Evolutionary conservation across 306 rosid species (phyloP), one percentile per base, ranked within the genome.

Genomic region (Sophora flavescens): DNA sequence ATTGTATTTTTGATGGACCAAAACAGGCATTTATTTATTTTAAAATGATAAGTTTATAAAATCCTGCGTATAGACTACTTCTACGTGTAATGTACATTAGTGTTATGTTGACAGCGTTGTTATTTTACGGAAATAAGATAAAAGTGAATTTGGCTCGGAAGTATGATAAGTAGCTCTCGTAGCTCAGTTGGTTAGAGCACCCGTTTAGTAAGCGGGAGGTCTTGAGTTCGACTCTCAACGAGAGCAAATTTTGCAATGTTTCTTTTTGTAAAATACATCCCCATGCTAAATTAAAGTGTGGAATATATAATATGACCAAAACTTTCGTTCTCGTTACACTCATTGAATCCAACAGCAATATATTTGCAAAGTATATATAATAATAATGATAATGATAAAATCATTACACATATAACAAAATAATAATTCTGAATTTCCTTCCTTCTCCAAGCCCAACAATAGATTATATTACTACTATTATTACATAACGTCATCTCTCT

Each of bases 111-210:
- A 1, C 22, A 22, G 22, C 22, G 22, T 22, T 22, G 22, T 22
- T 22, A 22, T 22, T 22, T 22, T 22, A 22, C 22, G 22, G 22
- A 22, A 22, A 22, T 22, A 22, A 22, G 22, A 22, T 35, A 35
- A 35, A 35, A 3, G 1, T 35, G 4, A 3, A 35, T 35, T 36
- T 56, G 62, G 62, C 9, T 39, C 7, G 1, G 2, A 2, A 5
- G 1, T 0, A 0, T 0, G 2, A 2, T 6, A 22, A 0, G 0
- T 2, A 4, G 78, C 81, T 83, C 81, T 83, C 28, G 70, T 83
- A 79, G 81, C 84, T 83, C 87, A 83, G 83, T 74, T 83, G 83
- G 86, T 78, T 83, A 83, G 81, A 79, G 78, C 87, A 79, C 84
- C 84, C 84, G 78, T 79, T 79, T 83, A 79, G 75, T 83, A 83